Evolutionary conservation across 2,329 filamentous ascomycete genomes (phyloP).

Genomic region (Chrysosphaeria jannelii): DNA sequence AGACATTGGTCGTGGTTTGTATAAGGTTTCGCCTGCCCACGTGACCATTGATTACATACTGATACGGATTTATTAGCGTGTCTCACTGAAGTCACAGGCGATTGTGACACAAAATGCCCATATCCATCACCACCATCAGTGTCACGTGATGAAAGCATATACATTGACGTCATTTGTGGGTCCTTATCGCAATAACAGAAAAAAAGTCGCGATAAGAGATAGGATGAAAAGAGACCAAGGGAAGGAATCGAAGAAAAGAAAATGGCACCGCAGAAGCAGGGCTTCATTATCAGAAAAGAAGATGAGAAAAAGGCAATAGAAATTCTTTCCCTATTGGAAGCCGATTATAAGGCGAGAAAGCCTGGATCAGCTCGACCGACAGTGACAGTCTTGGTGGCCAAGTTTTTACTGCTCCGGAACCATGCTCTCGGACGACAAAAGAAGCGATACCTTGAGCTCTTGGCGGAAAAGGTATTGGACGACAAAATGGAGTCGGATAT

Average conservation of each 20-base stretch:
- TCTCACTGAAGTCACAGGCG: too few species aligned
- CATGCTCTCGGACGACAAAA: slow-evolving; percentile 4
- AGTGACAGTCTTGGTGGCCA: slow-evolving; percentile 1
- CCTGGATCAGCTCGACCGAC: slow-evolving; percentile 3
- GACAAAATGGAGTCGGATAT: slow-evolving; percentile 1
- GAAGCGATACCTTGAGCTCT: slow-evolving; percentile 4
- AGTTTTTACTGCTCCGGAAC: slow-evolving; percentile 3
- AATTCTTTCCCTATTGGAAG: slow-evolving; percentile 1
- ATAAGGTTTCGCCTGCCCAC: too few species aligned
- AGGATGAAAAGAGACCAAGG: too few species aligned
- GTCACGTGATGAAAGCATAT: not conserved
- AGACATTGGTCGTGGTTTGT: too few species aligned
- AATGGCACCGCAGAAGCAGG: slow-evolving; percentile 1
- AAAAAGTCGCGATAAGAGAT: not conserved
- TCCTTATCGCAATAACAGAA: not conserved
- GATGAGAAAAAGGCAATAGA: slow-evolving; percentile 2
- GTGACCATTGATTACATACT: too few species aligned
- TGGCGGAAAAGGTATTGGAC: slow-evolving; percentile 4
- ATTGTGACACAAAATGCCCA: too few species aligned
- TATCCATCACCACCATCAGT: too few species aligned
- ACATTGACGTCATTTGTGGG: not conserved
- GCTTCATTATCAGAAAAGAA: slow-evolving; percentile 2
- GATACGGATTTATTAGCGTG: too few species aligned
- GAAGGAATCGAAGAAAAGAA: not conserved
- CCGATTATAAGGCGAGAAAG: slow-evolving; percentile 2